phyloP scores from a whole-genome alignment of 768 basidiomycete genomes.

The Lactarius tabidus region DNA sequence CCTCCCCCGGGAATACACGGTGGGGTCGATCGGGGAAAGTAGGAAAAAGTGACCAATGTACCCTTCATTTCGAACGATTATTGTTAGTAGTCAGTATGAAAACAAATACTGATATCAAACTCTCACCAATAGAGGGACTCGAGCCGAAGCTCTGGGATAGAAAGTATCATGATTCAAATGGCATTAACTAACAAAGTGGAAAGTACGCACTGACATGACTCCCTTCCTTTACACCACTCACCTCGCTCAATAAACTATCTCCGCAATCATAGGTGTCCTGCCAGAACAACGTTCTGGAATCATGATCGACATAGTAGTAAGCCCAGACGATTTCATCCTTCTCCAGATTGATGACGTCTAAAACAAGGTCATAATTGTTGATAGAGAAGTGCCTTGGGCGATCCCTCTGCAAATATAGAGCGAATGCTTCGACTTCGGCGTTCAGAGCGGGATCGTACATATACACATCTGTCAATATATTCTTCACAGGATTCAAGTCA shows the following conservation, averaged over 20 bases:
- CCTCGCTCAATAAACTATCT: not conserved
- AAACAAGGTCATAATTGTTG: not conserved
- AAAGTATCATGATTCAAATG: not conserved
- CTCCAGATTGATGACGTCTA: conserved; percentile 1
- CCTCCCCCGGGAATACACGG: conserved; percentile 1
- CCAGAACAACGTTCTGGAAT: conserved; percentile 10
- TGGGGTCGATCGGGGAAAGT: not conserved
- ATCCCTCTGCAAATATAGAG: not conserved
- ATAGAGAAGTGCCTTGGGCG: not conserved
- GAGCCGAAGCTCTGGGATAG: conserved; percentile 2
- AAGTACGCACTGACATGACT: conserved; percentile 13
- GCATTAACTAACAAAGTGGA: not conserved
- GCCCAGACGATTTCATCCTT: not conserved
- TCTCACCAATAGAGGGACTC: conserved; percentile 17
- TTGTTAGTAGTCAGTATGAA: not conserved
- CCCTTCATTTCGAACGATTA: not conserved
- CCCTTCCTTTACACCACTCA: not conserved
- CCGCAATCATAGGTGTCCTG: not conserved
- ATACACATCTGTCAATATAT: conserved; percentile 18
- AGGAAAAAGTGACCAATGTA: conserved; percentile 21
- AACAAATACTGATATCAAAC: not conserved
- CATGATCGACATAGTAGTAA: conserved; percentile 19
- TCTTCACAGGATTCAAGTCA: conserved; percentile 1
- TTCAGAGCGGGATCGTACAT: conserved; percentile 12
- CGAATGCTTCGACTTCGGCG: not conserved